Evolutionary conservation across 495 filamentous ascomycete genomes (phyloP).

Genomic region (Glonium stellatum): DNA sequence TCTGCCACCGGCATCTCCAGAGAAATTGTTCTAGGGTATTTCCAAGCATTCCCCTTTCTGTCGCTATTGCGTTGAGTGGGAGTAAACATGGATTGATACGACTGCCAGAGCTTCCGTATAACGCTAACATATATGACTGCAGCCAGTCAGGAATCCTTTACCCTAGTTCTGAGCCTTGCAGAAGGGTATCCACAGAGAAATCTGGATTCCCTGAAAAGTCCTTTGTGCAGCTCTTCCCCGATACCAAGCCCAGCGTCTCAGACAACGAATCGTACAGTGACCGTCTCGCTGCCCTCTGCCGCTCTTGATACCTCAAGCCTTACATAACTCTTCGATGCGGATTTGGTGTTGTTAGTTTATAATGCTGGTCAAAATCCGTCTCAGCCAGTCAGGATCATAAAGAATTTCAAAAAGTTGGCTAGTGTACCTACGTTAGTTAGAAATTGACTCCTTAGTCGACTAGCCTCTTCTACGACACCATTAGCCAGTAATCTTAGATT

Average conservation of each 20-base stretch:
- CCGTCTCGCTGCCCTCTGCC: constrained; percentile 34
- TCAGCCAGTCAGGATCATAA: constrained; percentile 63
- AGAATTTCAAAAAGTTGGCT: neutral
- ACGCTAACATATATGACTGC: constrained; percentile 55
- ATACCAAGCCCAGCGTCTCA: constrained; percentile 83
- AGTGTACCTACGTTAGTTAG: constrained; percentile 42
- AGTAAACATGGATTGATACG: constrained; percentile 34
- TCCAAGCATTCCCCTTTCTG: constrained; percentile 28
- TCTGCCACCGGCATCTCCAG: constrained; percentile 35
- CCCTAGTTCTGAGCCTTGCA: constrained; percentile 39
- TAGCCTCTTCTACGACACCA: constrained; percentile 61
- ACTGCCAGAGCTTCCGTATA: constrained; percentile 50
- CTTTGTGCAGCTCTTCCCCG: constrained; percentile 61
- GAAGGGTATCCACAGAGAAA: constrained; percentile 19
- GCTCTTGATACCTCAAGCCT: constrained; percentile 36
- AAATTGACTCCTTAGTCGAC: constrained; percentile 61
- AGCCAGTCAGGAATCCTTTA: constrained; percentile 50
- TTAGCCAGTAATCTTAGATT: constrained; percentile 57
- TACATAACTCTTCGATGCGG: constrained; percentile 67
- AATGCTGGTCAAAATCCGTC: constrained; percentile 79
- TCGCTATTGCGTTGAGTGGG: constrained; percentile 26
- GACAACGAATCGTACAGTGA: constrained; percentile 53
- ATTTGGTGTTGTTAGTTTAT: constrained; percentile 88
- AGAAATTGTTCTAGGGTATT: constrained; percentile 28
- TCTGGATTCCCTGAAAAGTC: constrained; percentile 66